A percentile compares a stretch with the other conserved stretches of the same genome.
Evolutionary conservation across 192 early-diverging fungal genomes (phyloP).

Genomic region (Umbelopsis sp.): DNA sequence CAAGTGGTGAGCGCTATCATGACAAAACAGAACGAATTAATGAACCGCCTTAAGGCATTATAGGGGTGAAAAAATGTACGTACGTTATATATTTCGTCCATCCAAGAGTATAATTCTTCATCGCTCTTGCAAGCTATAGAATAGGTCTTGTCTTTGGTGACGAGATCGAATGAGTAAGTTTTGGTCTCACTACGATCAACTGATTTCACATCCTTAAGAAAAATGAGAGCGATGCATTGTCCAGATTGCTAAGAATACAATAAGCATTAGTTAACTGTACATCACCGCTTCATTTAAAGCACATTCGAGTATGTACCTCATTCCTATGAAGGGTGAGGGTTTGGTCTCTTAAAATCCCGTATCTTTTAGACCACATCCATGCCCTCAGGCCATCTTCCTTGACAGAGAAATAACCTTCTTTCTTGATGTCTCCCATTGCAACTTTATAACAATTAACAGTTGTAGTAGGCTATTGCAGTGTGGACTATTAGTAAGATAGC

Average conservation of each 20-base stretch:
- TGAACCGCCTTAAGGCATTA: not conserved
- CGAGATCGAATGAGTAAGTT: conserved; percentile 92
- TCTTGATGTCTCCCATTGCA: conserved; percentile 53
- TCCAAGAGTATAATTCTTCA: conserved; percentile 98
- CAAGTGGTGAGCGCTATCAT: conserved; percentile 71
- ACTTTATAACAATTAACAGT: conserved; percentile 3
- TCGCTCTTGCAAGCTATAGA: conserved; percentile 92
- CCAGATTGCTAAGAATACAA: conserved; percentile 66
- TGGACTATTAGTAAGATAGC: not conserved
- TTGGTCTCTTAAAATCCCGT: conserved; percentile 82
- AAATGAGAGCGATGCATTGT: conserved; percentile 86
- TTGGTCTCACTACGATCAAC: conserved; percentile 89
- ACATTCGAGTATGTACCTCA: conserved; percentile 66
- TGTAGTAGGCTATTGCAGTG: not conserved
- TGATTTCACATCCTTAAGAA: conserved; percentile 89
- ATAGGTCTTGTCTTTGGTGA: conserved; percentile 92
- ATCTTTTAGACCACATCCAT: conserved; percentile 96
- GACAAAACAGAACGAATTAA: not conserved
- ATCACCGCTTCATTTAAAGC: not conserved
- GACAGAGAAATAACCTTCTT: conserved; percentile 83
- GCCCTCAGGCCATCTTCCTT: conserved; percentile 90
- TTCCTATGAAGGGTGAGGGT: conserved; percentile 92
- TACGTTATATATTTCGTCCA: conserved; percentile 96
- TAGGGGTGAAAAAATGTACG: not conserved
- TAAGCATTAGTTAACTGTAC: not conserved